phyloP scores from a whole-genome alignment of 2,329 filamentous ascomycete species.

The Geosmithia flava region DNA sequence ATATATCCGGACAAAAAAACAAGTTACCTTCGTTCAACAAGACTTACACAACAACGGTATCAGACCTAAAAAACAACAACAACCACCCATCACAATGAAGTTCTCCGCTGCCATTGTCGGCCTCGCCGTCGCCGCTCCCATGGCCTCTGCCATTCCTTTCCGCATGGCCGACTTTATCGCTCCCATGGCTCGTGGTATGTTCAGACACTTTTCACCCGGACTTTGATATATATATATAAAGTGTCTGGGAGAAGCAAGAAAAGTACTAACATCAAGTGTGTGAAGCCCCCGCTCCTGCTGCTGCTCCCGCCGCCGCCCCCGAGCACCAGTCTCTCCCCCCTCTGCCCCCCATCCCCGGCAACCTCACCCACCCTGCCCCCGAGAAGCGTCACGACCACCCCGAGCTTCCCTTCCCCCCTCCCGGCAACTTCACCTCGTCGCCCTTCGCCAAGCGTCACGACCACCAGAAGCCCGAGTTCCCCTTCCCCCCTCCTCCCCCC shows the following conservation, averaged over 20 bases:
- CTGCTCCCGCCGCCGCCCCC: neutral
- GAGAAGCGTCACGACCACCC: neutral
- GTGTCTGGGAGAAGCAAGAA: too few species aligned
- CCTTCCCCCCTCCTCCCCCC: neutral
- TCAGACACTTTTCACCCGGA: too few species aligned
- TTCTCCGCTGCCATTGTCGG: constrained; percentile 7
- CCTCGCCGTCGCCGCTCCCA: constrained; percentile 7
- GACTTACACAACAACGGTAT: neutral
- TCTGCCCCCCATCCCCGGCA: neutral
- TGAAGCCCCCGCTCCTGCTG: neutral
- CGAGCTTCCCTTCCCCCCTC: neutral
- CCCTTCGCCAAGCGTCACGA: too few species aligned
- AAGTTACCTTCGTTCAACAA: too few species aligned
- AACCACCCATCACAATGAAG: constrained; percentile 10
- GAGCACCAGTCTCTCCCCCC: neutral
- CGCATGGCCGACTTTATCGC: constrained; percentile 1
- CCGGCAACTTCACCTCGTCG: too few species aligned
- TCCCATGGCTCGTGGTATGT: constrained; percentile 1
- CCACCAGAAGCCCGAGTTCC: neutral
- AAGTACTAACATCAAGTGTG: too few species aligned
- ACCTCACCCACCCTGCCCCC: neutral
- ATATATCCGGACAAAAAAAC: neutral
- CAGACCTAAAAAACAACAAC: neutral
- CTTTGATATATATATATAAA: neutral
- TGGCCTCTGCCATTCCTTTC: constrained; percentile 7